These are phyloP conservation scores for Salix koriyanagi DNA, from an alignment of 345 rosid species.

Conservation along the genomic window DNA sequence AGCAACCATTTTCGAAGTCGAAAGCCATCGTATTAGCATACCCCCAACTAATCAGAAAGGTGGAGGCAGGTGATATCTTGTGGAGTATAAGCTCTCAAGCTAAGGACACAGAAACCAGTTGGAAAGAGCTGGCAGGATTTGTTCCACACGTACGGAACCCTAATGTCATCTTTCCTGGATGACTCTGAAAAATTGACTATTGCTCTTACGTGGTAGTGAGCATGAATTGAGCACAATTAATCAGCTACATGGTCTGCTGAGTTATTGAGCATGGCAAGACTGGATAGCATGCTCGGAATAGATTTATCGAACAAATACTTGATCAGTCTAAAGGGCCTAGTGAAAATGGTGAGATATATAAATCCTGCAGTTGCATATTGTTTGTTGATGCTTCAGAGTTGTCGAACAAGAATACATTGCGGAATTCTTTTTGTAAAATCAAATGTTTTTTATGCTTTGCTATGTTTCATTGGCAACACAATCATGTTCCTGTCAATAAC, in stretches of 20 bases:
- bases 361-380: neutral
- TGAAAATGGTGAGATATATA: neutral
- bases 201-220: neutral
- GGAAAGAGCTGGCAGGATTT: constrained; percentile 25
- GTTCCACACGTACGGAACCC: constrained; percentile 48
- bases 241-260: neutral
- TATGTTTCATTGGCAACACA: neutral
- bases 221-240: neutral
- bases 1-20: constrained; percentile 35
- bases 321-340: neutral
- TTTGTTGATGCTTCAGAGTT: neutral
- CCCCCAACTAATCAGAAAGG: constrained; percentile 22
- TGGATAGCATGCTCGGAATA: neutral
- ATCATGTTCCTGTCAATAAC: no score
- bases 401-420: neutral
- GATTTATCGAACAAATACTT: neutral
- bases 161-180: constrained; percentile 37
- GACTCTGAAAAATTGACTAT: constrained; percentile 4
- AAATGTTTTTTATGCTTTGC: neutral
- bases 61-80: constrained; percentile 27
- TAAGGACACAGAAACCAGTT: constrained; percentile 21
- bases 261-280: neutral
- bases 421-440: neutral
- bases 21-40: constrained; percentile 37
- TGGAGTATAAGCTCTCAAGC: constrained; percentile 60